Evolutionary conservation across 352 stramenopile genomes (phyloP).

Genomic region (Phytophthora megakarya): DNA sequence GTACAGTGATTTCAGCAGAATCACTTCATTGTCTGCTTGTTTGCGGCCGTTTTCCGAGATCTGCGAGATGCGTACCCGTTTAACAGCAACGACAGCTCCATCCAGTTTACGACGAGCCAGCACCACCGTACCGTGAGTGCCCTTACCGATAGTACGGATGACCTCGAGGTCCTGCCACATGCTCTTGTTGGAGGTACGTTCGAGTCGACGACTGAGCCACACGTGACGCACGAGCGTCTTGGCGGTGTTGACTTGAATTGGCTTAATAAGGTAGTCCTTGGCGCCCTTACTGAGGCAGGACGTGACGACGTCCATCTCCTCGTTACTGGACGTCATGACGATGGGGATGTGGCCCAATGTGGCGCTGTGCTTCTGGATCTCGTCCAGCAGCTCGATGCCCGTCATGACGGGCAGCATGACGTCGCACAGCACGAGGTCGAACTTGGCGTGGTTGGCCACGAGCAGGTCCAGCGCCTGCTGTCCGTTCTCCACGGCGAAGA

Average conservation of each 20-base stretch:
- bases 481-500: conserved; percentile 86
- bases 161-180: conserved; percentile 89
- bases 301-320: conserved; percentile 91
- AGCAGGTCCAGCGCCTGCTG: conserved; percentile 77
- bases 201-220: conserved; percentile 77
- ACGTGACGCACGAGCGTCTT: conserved; percentile 91
- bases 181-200: conserved; percentile 66
- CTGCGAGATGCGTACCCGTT: conserved; percentile 78
- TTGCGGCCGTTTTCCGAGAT: conserved; percentile 87
- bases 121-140: conserved; percentile 86
- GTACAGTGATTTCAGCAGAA: conserved; percentile 88
- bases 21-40: conserved; percentile 89
- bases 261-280: conserved; percentile 92
- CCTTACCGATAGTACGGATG: conserved; percentile 86
- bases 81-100: conserved; percentile 82
- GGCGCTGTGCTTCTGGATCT: conserved; percentile 70
- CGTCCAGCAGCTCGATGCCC: conserved; percentile 86
- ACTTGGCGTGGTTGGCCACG: conserved; percentile 71
- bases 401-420: conserved; percentile 91
- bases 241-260: conserved; percentile 89
- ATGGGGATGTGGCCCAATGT: conserved; percentile 85
- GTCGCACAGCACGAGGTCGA: conserved; percentile 89
- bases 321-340: conserved; percentile 91
- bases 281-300: conserved; percentile 88
- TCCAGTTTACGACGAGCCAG: conserved; percentile 77